Evolutionary conservation across 331 rosid genomes (phyloP), one percentile per base, ranked within the genome.

Genomic region (Arachis monticola): DNA sequence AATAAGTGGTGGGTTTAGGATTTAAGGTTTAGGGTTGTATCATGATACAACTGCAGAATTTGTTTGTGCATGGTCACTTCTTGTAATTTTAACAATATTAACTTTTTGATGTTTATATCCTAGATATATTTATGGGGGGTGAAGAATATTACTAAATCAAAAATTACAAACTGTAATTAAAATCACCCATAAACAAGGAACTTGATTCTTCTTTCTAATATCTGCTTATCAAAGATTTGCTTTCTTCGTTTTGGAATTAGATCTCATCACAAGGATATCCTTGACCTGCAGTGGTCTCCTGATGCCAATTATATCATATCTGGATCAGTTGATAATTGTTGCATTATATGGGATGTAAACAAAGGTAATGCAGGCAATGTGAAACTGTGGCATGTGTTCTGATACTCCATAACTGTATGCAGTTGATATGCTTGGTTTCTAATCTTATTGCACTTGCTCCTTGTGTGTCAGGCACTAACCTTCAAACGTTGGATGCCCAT

Each of bases 301-400:
- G 89, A 92, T 85, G 91, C 82, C 76, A 75, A 85, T 8, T 85
- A 74, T 83, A 79, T 94, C 74, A 83, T 94, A 53, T 86, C 99
- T 8, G 99, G 99, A 79, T 94, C 97, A 8, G 97, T 94, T 17
- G 97, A 94, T 87, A 94, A 94, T 85, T 77, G 88, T 77, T 92
- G 99, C 90, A 89, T 94, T 74, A 85, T 94, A 70, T 92, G 99
- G 99, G 97, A 94, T 81, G 88, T 79, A 66, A 90, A 84, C 84
- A 94, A 82, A 90, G 97, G 99, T 90, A 62, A 61, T 76, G 55
- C 64, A 58, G 67, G 47, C 13, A 50, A 67, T 66, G 30, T 45
- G 59, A 40, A 48, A 61, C 42, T 45, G 12, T 17, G 7, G 70
- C 42, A 47, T 74, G 40, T 69, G 55, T n/a, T 45, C 6, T 50